phyloP scores from a whole-genome alignment of 441 rosid genomes.

The Hura crepitans region DNA sequence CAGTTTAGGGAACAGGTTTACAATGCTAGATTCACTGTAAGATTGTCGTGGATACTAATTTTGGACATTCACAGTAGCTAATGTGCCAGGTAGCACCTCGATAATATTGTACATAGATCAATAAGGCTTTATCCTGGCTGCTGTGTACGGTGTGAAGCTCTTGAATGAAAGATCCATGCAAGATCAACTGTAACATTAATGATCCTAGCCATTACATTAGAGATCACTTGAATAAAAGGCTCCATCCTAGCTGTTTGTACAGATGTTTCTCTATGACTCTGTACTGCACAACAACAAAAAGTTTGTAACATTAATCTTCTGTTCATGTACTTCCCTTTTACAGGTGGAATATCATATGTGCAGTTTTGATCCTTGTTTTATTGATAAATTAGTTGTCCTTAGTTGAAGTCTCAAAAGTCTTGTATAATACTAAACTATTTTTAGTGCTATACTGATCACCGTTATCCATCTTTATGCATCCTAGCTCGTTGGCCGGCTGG shows the following conservation, averaged over 20 bases:
- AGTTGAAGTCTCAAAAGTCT: not conserved
- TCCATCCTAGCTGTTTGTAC: no score
- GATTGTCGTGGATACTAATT: not conserved
- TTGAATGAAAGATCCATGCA: not conserved
- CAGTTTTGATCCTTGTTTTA: not conserved
- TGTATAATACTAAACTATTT: not conserved
- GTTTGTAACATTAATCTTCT: not conserved
- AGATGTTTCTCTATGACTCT: not conserved
- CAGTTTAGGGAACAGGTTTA: not conserved
- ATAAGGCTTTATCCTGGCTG: not conserved
- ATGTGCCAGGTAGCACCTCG: not conserved
- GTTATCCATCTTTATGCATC: not conserved
- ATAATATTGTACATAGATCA: not conserved
- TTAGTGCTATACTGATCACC: not conserved
- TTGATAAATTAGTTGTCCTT: not conserved
- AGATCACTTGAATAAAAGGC: no score
- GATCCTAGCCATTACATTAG: no score
- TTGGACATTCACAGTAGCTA: not conserved
- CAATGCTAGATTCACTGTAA: not conserved
- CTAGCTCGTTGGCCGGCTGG: slow-evolving; percentile 94
- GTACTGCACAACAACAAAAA: not conserved
- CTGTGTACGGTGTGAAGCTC: not conserved
- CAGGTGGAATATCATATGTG: not conserved
- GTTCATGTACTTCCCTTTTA: not conserved
- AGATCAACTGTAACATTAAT: no score